Conservation (phyloP, 352 stramenopile species). For the Halophytophthora polymorphica region DNA sequence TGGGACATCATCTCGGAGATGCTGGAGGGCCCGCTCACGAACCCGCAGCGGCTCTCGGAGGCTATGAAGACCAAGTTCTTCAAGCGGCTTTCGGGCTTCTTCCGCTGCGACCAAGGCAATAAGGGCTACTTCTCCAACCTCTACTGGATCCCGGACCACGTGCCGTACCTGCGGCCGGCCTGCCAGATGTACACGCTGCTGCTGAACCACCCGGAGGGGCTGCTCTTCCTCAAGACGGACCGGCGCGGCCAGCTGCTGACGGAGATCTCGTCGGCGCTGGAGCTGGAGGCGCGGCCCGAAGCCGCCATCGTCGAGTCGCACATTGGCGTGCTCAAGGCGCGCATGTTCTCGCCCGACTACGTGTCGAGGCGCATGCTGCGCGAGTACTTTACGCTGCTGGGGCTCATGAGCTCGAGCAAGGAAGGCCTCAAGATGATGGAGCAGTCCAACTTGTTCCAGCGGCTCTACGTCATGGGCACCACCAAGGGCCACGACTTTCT, state of each 20-base stretch:
- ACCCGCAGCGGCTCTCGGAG: slow-evolving; percentile 82
- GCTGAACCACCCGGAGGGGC: slow-evolving; percentile 81
- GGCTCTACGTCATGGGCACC: slow-evolving; percentile 83
- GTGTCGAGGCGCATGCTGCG: slow-evolving; percentile 85
- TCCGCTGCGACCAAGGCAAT: slow-evolving; percentile 86
- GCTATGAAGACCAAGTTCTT: slow-evolving; percentile 94
- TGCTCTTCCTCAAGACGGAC: slow-evolving; percentile 87
- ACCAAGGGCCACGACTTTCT: slow-evolving; percentile 87
- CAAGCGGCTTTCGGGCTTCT: slow-evolving; percentile 88
- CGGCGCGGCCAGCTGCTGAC: slow-evolving; percentile 78
- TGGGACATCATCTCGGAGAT: slow-evolving; percentile 91
- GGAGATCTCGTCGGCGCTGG: slow-evolving; percentile 81
- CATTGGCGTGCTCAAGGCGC: slow-evolving; percentile 80
- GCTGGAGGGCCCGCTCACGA: slow-evolving; percentile 82
- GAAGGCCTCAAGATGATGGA: slow-evolving; percentile 91
- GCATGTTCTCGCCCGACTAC: slow-evolving; percentile 88
- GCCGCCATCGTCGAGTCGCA: slow-evolving; percentile 87
- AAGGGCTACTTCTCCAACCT: slow-evolving; percentile 89
- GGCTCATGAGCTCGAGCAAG: slow-evolving; percentile 87
- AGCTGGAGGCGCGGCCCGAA: slow-evolving; percentile 81
- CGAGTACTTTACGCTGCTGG: slow-evolving; percentile 87
- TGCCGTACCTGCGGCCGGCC: slow-evolving; percentile 83
- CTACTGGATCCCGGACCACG: slow-evolving; percentile 88
- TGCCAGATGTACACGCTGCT: slow-evolving; percentile 89
- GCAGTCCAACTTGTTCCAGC: slow-evolving; percentile 87